Evolutionary conservation across 371 early-diverging fungal genomes (phyloP), one percentile per base, ranked within the genome.

Genomic region (Phascolomyces articulosus): DNA sequence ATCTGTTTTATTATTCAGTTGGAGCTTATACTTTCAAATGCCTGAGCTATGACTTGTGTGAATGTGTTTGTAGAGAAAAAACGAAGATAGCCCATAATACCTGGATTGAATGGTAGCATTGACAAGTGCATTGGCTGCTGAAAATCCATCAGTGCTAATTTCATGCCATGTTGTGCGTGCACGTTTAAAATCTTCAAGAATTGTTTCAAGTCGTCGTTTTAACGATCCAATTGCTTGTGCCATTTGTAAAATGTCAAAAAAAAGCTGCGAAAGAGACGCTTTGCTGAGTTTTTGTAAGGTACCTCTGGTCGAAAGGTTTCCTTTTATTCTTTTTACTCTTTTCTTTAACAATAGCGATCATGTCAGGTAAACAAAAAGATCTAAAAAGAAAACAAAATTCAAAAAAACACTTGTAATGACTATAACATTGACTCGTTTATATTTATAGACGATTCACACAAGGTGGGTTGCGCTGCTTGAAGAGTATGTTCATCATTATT

Each of bases 91-190:
- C n/a, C n/a, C n/a, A n/a, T n/a, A n/a, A n/a, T 64, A 78, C 82
- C 64, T 71, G 61, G 75, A 70, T 59, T 78, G 79, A 21, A 82
- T 75, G 13, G 71, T 65, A 1, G 77, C 41, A 67, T 82, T 82
- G 28, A 75, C 70, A 7, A 82, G 58, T 10, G 63, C 59, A 51
- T 77, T 78, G 4, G 73, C 82, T 21, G 28, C 23, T 15, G 79
- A 63, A 24, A 78, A 77, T 2, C 68, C 70, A 51, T 82, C 75
- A 2, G 66, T 53, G 51, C 77, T 75, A n/a, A 82, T 63, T 53
- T 78, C 79, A 15, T 75, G 56, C 82, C 82, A 82, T 20, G 60
- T 69, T 15, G 61, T 55, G 8, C 75, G 64, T 23, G 79, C 58
- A 24, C 74, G 72, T 31, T 72, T 69, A 47, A 78, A 73, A 2